Base-by-base conservation (phyloP, 1,284 basidiomycete genomes). In the Sporisorium graminicola region DNA sequence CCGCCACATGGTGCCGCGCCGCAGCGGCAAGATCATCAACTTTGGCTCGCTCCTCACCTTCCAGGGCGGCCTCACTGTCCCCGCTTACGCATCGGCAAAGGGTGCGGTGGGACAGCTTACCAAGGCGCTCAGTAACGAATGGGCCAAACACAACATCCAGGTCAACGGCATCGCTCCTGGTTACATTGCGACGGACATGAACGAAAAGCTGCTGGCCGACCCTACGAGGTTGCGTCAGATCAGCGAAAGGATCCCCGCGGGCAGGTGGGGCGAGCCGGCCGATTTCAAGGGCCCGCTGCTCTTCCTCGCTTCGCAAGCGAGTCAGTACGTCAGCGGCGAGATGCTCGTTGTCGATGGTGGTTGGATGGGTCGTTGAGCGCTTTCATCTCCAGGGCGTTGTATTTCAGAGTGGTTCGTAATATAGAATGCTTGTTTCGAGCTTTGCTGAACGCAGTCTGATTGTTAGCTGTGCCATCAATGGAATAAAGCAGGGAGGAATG, bases 241-340 rank as follows among this genome's bases (percentile, higher is more conserved):
- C 83, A 91, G 93, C 64, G 94, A 96, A 53, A 72, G 79, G n/a
- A 81, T 82, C 35, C 81, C 81, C 2, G 78, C 78, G 4, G 77
- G 91, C 20, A 88, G 95, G 67, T 98, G 95, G 95, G 95, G 94
- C 42, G 87, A 89, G 33, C 94, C 95, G 1, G 88, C 88, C 47
- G 95, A 98, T 87, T 95, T 98, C 87, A 93, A 92, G 35, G 95
- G 95, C 7, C 92, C 94, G 0, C 87, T 93, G 58, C 90, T 97
- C n/a, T 98, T 94, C 87, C 90, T 98, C 37, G 93, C 94, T 6
- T 93, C 92, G 77, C 87, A 87, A 50, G 95, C 94, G 1, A 93
- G 92, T 80, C 91, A 94, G 86, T 98, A 97, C 82, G 90, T 98
- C 20, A 94, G 91, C 72, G 95, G 95, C 49, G 95, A 97, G 86